phyloP scores from a whole-genome alignment of 257 asterid genomes.

The Coffea canephora region DNA sequence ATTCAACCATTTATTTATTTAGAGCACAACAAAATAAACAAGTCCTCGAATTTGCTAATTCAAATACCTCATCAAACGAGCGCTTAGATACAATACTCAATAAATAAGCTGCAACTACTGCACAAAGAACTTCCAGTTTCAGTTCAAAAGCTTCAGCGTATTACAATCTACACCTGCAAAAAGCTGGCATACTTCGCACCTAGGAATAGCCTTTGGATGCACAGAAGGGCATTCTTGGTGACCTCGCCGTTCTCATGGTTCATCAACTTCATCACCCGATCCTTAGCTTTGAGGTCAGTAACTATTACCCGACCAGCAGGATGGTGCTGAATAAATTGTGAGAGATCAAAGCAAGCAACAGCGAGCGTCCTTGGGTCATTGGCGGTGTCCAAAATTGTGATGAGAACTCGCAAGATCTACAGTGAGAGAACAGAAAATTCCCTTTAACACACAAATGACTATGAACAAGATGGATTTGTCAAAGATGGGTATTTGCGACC shows the following conservation, averaged over 20 bases:
- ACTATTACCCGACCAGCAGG: slow-evolving; percentile 88
- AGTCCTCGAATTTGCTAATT: background rate
- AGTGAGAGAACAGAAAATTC: background rate
- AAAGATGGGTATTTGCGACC: background rate
- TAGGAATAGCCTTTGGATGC: slow-evolving; percentile 92
- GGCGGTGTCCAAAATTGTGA: slow-evolving; percentile 86
- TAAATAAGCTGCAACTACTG: slow-evolving; percentile 5
- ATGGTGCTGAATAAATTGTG: slow-evolving; percentile 88
- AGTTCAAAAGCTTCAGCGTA: background rate
- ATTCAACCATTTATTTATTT: background rate
- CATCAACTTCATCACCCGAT: slow-evolving; percentile 91
- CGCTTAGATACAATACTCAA: slow-evolving; percentile 11
- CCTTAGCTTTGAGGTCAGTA: slow-evolving; percentile 92
- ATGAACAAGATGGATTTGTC: background rate
- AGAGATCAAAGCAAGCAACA: slow-evolving; percentile 88
- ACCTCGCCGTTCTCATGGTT: slow-evolving; percentile 86
- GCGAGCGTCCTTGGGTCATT: slow-evolving; percentile 78
- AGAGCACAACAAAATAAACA: slow-evolving; percentile 6
- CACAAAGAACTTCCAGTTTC: slow-evolving; percentile 14
- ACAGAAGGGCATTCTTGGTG: slow-evolving; percentile 85
- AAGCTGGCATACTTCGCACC: slow-evolving; percentile 97
- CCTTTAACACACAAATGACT: background rate
- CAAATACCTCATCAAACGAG: background rate
- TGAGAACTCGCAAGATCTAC: slow-evolving; percentile 81
- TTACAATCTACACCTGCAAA: slow-evolving; percentile 54